Percentiles rank a stretch among this genome's conserved stretches.
These are phyloP conservation scores for Calophaca sinica DNA, from an alignment of 306 rosid species.

Conservation along the genomic window DNA sequence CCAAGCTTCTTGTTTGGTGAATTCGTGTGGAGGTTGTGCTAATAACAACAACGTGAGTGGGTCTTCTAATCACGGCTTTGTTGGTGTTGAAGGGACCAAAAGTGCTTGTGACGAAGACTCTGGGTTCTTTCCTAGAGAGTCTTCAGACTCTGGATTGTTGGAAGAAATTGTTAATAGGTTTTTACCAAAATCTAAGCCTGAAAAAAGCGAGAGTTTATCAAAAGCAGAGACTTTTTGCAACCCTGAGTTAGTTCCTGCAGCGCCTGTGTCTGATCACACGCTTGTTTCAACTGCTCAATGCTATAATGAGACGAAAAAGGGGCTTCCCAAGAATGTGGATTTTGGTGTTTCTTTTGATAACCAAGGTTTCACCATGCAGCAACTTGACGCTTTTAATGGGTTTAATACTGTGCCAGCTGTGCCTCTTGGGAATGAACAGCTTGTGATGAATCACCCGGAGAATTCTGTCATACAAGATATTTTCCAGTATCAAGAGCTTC, in stretches of 20 bases:
- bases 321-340: constrained; percentile 22
- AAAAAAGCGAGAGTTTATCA: not conserved
- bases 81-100: not conserved
- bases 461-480: constrained; percentile 50
- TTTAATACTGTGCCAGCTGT: not conserved
- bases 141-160: constrained; percentile 74
- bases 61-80: not conserved
- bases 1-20: constrained; percentile 34
- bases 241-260: constrained; percentile 24
- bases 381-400: constrained; percentile 43
- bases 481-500: constrained; percentile 64
- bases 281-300: not conserved
- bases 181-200: constrained; percentile 53
- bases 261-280: not conserved
- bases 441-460: constrained; percentile 44
- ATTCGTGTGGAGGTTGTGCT: constrained; percentile 2
- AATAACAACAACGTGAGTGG: not conserved
- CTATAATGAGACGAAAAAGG: constrained; percentile 11
- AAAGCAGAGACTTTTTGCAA: not conserved
- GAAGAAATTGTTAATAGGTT: constrained; percentile 75
- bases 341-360: constrained; percentile 44
- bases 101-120: constrained; percentile 10
- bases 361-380: constrained; percentile 48
- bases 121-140: constrained; percentile 59
- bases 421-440: constrained; percentile 48